Evolutionary conservation across 2,329 filamentous ascomycete species (phyloP), one percentile per base, ranked within the genome.

Genomic region (Colletotrichum sp.): DNA sequence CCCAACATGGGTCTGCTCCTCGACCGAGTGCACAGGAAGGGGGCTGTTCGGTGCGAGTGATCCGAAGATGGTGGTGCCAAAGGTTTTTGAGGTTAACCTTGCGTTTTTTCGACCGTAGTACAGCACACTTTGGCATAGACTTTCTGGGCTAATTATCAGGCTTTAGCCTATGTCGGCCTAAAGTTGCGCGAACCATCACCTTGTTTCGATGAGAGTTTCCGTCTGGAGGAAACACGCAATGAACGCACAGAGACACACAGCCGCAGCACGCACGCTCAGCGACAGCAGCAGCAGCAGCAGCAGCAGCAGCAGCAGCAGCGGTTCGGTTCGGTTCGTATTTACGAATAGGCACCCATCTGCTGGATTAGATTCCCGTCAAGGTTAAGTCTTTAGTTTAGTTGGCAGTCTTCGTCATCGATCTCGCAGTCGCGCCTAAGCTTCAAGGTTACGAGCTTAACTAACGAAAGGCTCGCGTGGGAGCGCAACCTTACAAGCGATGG

Each of bases 341-440:
- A 59, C 52, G 52, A 59, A 44, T 16, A 26, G 44, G 30, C 21
- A 28, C n/a, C 44, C 44, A 52, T 21, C 44, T 2, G 18, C 3
- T 13, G 8, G 18, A 63, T 4, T 44, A 44, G 39, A 57, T 76
- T 65, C 24, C 70, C 59, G 64, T n/a, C 57, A 65, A 69, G 70
- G 44, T 64, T 69, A 65, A 52, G 26, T 26, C 57, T 70, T 34
- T 60, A 70, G 32, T 59, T 69, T n/a, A 15, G 16, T 39, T 76
- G 73, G 64, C 64, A 73, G 64, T 63, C 70, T 52, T 76, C 44
- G 64, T 69, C 70, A 69, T 65, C 64, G 26, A 65, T 52, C 64
- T 73, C 32, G 32, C 26, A 63, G 39, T 44, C 55, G 30, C 30
- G 24, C 16, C 21, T 60, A 16, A 39, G 32, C 52, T 15, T 28